These are phyloP conservation scores for Calonectria henricotiae DNA, from an alignment of 2,329 filamentous ascomycete species.

Conservation along the genomic window DNA sequence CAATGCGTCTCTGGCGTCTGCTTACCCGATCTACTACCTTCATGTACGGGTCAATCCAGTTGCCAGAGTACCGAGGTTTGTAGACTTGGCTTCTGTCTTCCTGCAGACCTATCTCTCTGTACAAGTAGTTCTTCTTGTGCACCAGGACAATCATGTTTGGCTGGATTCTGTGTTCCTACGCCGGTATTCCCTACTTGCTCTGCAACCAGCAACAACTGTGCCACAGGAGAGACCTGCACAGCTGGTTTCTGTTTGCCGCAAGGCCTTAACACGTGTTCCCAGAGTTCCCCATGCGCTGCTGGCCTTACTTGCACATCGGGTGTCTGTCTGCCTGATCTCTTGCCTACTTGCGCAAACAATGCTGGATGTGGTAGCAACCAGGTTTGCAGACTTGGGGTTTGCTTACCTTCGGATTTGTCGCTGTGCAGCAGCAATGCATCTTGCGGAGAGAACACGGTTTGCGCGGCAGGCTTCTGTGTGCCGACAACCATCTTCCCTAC, in stretches of 20 bases:
- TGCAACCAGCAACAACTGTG: not conserved
- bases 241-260: slow-evolving; percentile 15
- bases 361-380: slow-evolving; percentile 2
- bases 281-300: not conserved
- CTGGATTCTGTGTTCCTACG: slow-evolving; percentile 17
- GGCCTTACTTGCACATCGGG: slow-evolving; percentile 18
- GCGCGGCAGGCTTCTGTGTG: slow-evolving; percentile 24
- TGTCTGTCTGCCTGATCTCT: not conserved
- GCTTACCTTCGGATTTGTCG: slow-evolving; percentile 8
- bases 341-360: slow-evolving; percentile 1
- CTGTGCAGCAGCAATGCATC: not conserved
- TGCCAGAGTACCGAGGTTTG: slow-evolving; percentile 7
- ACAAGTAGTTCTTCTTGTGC: not conserved
- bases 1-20: slow-evolving; percentile 11
- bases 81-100: slow-evolving; percentile 19
- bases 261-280: not conserved
- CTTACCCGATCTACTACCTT: not conserved
- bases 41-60: not conserved
- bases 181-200: slow-evolving; percentile 9
- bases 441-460: not conserved
- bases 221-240: not conserved
- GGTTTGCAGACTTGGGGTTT: slow-evolving; percentile 25
- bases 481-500: slow-evolving; percentile 13
- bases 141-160: not conserved
- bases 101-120: slow-evolving; percentile 15